Percentiles rank a stretch among this genome's conserved stretches.
Evolutionary conservation across 2,329 filamentous ascomycete species (phyloP).

Genomic region (Diaporthe ampelina): DNA sequence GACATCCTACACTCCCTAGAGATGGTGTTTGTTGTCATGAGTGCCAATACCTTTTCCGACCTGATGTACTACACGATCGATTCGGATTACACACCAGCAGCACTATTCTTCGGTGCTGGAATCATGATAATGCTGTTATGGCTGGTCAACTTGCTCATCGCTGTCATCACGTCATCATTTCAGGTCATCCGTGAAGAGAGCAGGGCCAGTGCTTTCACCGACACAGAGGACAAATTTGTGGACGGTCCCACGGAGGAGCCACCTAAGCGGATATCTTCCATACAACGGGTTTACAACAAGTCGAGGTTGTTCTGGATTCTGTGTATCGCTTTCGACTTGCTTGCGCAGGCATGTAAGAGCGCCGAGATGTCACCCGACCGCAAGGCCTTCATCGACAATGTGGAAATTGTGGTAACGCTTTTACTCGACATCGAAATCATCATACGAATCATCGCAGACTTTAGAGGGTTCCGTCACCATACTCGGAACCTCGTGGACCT

Average conservation of each 20-base stretch:
- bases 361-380: conserved; percentile 77
- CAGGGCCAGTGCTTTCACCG: conserved; percentile 92
- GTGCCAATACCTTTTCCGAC: conserved; percentile 95
- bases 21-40: conserved; percentile 98
- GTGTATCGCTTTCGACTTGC: conserved; percentile 84
- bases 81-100: conserved; percentile 89
- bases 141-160: conserved; percentile 94
- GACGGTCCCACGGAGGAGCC: conserved; percentile 56
- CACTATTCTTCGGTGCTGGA: conserved; percentile 79
- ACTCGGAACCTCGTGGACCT: conserved; percentile 86
- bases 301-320: conserved; percentile 83
- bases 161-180: conserved; percentile 98
- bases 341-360: conserved; percentile 83
- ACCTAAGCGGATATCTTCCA: conserved; percentile 56
- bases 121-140: conserved; percentile 96
- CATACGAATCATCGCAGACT: conserved; percentile 82
- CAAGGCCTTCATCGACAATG: conserved; percentile 75
- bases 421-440: conserved; percentile 86
- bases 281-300: conserved; percentile 82
- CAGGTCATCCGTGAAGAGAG: conserved; percentile 98
- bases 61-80: conserved; percentile 94
- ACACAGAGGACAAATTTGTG: conserved; percentile 69
- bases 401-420: conserved; percentile 83
- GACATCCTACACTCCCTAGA: conserved; percentile 94
- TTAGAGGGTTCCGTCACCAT: conserved; percentile 82